phyloP scores from a whole-genome alignment of 176 grass and related monocot species.

The Thalia dealbata region DNA sequence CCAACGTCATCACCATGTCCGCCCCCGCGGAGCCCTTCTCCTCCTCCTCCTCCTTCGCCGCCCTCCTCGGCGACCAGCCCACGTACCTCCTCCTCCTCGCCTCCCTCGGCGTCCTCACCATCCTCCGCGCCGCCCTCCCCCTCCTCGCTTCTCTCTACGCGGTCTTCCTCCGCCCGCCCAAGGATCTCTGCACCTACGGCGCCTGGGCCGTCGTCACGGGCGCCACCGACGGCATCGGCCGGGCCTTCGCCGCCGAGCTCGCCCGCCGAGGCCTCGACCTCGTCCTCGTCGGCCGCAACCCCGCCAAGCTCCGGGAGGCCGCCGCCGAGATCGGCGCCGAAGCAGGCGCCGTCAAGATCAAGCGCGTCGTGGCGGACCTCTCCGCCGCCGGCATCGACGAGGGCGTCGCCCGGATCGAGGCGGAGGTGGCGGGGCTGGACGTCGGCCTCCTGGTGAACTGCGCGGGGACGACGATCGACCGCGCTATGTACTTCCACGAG shows the following conservation, averaged over 20 bases:
- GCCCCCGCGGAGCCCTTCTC: neutral
- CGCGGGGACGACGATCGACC: conserved; percentile 26
- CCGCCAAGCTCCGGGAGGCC: conserved; percentile 31
- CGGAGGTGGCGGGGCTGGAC: conserved; percentile 24
- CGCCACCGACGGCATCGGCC: conserved; percentile 47
- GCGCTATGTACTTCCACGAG: conserved; percentile 43
- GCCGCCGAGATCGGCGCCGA: conserved; percentile 8
- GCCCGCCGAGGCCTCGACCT: conserved; percentile 35
- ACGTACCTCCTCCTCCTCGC: neutral
- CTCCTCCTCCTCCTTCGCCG: neutral
- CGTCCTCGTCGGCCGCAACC: conserved; percentile 38
- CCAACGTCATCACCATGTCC: no score
- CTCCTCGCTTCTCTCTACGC: neutral
- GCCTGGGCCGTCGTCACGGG: conserved; percentile 39
- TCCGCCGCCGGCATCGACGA: conserved; percentile 2
- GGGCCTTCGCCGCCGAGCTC: conserved; percentile 34
- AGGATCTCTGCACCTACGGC: conserved; percentile 21
- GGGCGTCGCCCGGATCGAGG: conserved; percentile 8
- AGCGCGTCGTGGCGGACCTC: conserved; percentile 34
- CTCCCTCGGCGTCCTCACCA: neutral
- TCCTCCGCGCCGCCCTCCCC: neutral
- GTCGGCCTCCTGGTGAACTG: conserved; percentile 55
- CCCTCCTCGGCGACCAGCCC: neutral
- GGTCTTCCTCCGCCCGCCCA: neutral
- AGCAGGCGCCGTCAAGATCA: neutral